Percentiles rank a stretch among this genome's conserved stretches.
Evolutionary conservation across 805 yeast genomes (phyloP).

Genomic region (Saccharomycopsis fodiens): DNA sequence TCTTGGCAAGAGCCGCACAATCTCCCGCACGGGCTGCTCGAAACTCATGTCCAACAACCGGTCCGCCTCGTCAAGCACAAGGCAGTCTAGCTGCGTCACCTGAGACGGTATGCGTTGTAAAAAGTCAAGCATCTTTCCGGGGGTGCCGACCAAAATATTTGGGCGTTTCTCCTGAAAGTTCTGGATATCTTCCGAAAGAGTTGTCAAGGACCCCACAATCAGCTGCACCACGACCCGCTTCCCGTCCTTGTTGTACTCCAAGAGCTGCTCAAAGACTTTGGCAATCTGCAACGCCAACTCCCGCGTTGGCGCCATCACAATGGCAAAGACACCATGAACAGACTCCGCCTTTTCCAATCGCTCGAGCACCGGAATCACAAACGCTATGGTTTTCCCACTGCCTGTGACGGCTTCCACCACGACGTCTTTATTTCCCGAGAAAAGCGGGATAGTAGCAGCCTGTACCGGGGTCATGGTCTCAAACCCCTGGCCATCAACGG

Average conservation of each 20-base stretch:
- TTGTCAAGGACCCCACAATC: conserved; percentile 54
- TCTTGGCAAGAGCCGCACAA: conserved; percentile 67
- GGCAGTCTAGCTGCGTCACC: conserved; percentile 57
- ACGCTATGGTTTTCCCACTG: conserved; percentile 95
- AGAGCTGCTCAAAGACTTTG: conserved; percentile 51
- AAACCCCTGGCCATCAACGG: conserved; percentile 69
- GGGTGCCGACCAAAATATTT: conserved; percentile 82
- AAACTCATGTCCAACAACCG: conserved; percentile 75
- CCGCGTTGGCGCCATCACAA: conserved; percentile 63
- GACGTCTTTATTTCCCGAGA: conserved; percentile 81
- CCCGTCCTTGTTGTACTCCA: conserved; percentile 37
- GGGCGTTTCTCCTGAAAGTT: conserved; percentile 48
- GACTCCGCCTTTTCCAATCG: conserved; percentile 37
- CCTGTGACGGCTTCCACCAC: conserved; percentile 98
- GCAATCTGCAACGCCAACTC: conserved; percentile 67
- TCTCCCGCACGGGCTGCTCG: conserved; percentile 56
- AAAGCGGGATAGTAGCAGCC: conserved; percentile 85
- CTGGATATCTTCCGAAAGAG: conserved; percentile 66
- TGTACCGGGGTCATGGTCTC: conserved; percentile 92
- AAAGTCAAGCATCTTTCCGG: conserved; percentile 81
- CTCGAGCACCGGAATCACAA: conserved; percentile 74
- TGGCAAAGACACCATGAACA: conserved; percentile 60
- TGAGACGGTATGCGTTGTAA: conserved; percentile 41
- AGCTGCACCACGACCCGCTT: conserved; percentile 44
- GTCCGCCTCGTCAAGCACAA: conserved; percentile 91